Conservation (phyloP, 2,329 filamentous ascomycete species). For the Fusarium chlamydosporum region DNA sequence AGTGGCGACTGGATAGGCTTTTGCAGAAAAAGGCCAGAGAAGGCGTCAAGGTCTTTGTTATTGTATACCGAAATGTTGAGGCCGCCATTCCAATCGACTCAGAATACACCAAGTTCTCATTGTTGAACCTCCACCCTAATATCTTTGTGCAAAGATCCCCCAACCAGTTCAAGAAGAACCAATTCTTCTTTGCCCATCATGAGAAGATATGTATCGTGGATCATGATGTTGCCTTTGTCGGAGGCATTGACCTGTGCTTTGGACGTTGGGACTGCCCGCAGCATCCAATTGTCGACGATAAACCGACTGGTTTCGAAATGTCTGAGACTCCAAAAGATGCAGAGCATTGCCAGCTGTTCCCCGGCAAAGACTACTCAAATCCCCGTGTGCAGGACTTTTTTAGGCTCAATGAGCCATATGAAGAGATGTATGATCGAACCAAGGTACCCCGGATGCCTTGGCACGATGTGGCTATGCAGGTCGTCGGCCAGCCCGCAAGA, state of each 20-base stretch:
- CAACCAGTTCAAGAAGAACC: constrained; percentile 98
- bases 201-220: constrained; percentile 98
- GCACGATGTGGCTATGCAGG: constrained; percentile 98
- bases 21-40: constrained; percentile 94
- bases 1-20: constrained; percentile 94
- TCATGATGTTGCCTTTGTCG: constrained; percentile 94
- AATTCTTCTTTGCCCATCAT: constrained; percentile 99
- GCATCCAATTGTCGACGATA: constrained; percentile 91
- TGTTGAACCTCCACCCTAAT: constrained; percentile 95
- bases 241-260: constrained; percentile 96
- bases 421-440: constrained; percentile 97
- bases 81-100: constrained; percentile 98
- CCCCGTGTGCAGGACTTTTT: constrained; percentile 96
- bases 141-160: constrained; percentile 96
- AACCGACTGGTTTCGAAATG: constrained; percentile 92
- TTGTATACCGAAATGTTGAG: constrained; percentile 97
- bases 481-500: constrained; percentile 93
- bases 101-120: constrained; percentile 96
- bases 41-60: constrained; percentile 97
- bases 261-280: constrained; percentile 97
- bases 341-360: constrained; percentile 95
- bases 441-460: constrained; percentile 95
- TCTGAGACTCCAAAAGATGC: constrained; percentile 83
- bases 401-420: constrained; percentile 91
- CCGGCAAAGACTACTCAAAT: constrained; percentile 98